phyloP scores from a whole-genome alignment of 352 stramenopile genomes.

The Plasmopara halstedii region DNA sequence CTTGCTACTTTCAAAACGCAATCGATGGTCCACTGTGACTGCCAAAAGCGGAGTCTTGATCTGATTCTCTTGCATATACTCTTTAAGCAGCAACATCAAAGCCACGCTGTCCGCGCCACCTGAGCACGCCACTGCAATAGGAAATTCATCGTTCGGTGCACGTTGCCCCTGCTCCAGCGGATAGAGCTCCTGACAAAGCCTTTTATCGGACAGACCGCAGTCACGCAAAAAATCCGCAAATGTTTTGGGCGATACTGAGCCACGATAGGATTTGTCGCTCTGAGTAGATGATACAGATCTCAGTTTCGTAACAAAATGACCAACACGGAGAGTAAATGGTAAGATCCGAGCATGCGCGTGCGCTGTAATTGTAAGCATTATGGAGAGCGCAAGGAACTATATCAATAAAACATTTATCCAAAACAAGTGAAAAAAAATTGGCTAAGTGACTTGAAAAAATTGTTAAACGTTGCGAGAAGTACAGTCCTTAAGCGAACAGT shows the following conservation, averaged over 20 bases:
- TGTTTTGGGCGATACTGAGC: conserved; percentile 20
- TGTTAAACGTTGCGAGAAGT: no score
- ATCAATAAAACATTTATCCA: no score
- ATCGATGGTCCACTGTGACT: conserved; percentile 71
- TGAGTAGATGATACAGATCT: background rate
- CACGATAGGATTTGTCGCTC: background rate
- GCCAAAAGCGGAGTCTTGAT: conserved; percentile 62
- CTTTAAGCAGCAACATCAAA: conserved; percentile 61
- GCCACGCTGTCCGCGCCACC: conserved; percentile 79
- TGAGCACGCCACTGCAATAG: conserved; percentile 64
- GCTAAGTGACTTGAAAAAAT: no score
- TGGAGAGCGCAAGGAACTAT: no score
- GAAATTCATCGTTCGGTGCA: conserved; percentile 26
- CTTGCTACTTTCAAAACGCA: conserved; percentile 52
- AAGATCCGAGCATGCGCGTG: no score
- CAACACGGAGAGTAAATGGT: background rate
- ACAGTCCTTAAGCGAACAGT: no score
- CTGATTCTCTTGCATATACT: conserved; percentile 39
- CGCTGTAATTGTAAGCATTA: no score
- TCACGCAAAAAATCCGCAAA: conserved; percentile 35
- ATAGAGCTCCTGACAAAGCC: conserved; percentile 33
- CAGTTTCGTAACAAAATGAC: background rate
- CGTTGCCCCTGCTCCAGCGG: conserved; percentile 11
- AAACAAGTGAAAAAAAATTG: no score
- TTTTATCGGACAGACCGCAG: conserved; percentile 31